A percentile compares a stretch with the other conserved stretches of the same genome.
phyloP scores from a whole-genome alignment of 2,329 filamentous ascomycete genomes.

The Penicillium olsonii region DNA sequence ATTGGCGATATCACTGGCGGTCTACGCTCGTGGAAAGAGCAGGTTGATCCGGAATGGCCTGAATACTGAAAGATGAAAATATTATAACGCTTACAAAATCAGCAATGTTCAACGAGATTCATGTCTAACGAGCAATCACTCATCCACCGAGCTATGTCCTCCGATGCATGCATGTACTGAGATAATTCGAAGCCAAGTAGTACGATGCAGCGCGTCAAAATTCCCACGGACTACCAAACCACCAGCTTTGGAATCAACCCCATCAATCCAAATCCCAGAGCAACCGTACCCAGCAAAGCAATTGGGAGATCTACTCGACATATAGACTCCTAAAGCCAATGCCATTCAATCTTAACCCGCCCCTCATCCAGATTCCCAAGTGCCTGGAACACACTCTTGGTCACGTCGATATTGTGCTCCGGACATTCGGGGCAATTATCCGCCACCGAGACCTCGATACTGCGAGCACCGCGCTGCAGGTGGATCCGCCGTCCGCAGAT shows the following conservation, averaged over 20 bases:
- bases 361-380: slow-evolving; percentile 50
- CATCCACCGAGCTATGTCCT: background rate
- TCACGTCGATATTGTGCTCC: slow-evolving; percentile 54
- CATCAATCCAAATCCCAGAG: too few relatives aligned
- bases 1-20: slow-evolving; percentile 47
- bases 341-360: slow-evolving; percentile 53
- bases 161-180: too few relatives aligned
- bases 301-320: background rate
- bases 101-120: background rate
- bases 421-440: slow-evolving; percentile 63
- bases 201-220: too few relatives aligned
- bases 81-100: background rate
- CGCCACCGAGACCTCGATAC: slow-evolving; percentile 65
- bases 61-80: slow-evolving; percentile 34
- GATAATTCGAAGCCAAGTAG: too few relatives aligned
- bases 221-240: too few relatives aligned
- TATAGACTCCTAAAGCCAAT: slow-evolving; percentile 38
- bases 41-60: slow-evolving; percentile 45
- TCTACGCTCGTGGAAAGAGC: slow-evolving; percentile 44
- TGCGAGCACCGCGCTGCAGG: slow-evolving; percentile 57
- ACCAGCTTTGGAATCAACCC: too few relatives aligned
- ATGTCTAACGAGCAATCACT: background rate
- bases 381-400: slow-evolving; percentile 49
- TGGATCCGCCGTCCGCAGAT: slow-evolving; percentile 69
- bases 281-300: too few relatives aligned